Conservation (phyloP, 176 grass and related monocot genomes). For the Saccharum spontaneum region DNA sequence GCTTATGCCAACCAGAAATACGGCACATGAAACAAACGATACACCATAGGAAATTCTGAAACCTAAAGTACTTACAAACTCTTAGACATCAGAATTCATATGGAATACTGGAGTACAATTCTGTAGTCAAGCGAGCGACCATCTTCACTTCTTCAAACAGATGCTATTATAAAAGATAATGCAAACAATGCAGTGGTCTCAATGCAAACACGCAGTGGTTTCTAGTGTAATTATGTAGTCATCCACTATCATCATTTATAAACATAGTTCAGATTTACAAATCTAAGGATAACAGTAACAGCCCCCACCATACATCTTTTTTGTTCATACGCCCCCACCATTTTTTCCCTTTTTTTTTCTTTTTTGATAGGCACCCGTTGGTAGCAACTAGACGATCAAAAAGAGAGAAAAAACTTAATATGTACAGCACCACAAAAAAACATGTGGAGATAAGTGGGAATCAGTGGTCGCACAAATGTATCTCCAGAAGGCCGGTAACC, state of each 20-base stretch:
- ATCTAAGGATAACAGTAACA: conserved; percentile 6
- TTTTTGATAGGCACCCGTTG: background rate
- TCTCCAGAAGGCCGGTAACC: background rate
- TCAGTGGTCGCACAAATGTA: conserved; percentile 23
- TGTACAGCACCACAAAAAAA: conserved; percentile 46
- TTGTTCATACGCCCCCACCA: background rate
- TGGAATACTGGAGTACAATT: background rate
- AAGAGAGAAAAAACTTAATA: conserved; percentile 7
- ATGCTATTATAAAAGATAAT: background rate
- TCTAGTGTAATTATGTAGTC: background rate
- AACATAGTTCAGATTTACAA: conserved; percentile 23
- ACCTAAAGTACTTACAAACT: background rate
- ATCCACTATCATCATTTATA: background rate
- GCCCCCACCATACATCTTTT: background rate
- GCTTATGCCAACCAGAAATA: background rate
- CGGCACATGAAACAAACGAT: background rate
- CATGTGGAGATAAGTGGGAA: background rate
- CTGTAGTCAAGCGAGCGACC: background rate
- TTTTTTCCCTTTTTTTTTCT: background rate
- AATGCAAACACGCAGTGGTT: background rate
- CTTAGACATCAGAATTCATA: background rate
- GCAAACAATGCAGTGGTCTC: background rate
- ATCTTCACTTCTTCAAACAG: background rate
- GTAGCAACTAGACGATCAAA: conserved; percentile 25
- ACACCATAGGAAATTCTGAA: background rate